These are phyloP conservation scores for Chaetomiaceae sp. DNA, from an alignment of 2,329 filamentous ascomycete genomes.

Conservation along the genomic window DNA sequence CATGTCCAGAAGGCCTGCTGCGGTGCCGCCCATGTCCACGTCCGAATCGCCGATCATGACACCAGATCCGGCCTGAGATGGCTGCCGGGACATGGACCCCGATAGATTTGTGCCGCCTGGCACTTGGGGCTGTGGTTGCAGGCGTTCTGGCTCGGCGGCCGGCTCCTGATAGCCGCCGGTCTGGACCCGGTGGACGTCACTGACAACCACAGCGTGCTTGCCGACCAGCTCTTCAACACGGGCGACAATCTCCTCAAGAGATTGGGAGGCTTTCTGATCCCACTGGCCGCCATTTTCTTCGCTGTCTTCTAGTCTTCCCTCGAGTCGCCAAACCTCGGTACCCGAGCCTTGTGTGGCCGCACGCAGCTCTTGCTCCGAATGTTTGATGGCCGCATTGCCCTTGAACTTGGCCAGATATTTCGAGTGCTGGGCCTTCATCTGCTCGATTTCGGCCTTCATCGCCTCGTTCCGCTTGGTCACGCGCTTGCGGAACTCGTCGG, in stretches of 20 bases:
- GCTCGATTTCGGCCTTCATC: conserved; percentile 75
- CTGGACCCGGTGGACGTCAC: conserved; percentile 64
- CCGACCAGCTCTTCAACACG: conserved; percentile 68
- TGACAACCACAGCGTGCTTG: conserved; percentile 57
- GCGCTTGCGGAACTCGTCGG: conserved; percentile 77
- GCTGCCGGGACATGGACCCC: conserved; percentile 44
- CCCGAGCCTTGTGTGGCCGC: conserved; percentile 55
- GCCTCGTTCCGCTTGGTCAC: conserved; percentile 65
- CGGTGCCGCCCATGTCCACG: conserved; percentile 59
- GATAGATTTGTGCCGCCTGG: conserved; percentile 15
- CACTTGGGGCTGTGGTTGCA: conserved; percentile 28
- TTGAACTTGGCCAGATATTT: conserved; percentile 69
- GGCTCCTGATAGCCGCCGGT: conserved; percentile 70
- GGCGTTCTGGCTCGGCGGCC: conserved; percentile 32
- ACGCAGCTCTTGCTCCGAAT: conserved; percentile 71
- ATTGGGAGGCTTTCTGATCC: conserved; percentile 41
- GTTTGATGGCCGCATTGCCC: conserved; percentile 60
- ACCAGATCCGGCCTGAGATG: conserved; percentile 50
- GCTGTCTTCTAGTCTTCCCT: conserved; percentile 46
- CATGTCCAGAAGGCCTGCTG: conserved; percentile 61
- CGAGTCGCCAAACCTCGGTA: conserved; percentile 57
- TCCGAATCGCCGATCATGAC: conserved; percentile 54
- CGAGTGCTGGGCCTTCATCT: conserved; percentile 73
- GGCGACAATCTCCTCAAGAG: conserved; percentile 65
- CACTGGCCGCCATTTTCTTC: conserved; percentile 48